Evolutionary conservation across 352 stramenopile species (phyloP), one percentile per base, ranked within the genome.

Genomic region (Plasmopara halstedii): DNA sequence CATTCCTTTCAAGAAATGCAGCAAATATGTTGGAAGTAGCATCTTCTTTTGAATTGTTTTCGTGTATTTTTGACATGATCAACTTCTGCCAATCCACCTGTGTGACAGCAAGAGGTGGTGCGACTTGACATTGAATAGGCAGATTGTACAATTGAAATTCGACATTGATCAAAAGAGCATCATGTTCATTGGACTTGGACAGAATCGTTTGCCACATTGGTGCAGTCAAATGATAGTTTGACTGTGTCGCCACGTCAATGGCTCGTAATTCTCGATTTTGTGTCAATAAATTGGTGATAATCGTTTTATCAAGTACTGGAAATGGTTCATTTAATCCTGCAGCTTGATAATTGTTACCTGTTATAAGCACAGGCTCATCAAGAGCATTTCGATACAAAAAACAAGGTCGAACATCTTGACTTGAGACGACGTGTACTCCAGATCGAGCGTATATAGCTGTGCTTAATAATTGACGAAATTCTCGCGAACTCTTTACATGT

Each of bases 61-160:
- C 32, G 8, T 43, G 25, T 1, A 49, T 47, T 14, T 43, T 47
- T 4, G 49, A 26, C 17, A 80, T 20, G 10, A 82, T 18, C 17
- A 67, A 19, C 26, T 45, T 60, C 35, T 58, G 62, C 76, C 76
- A 86, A 55, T 85, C 73, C 31, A 83, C 68, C 46, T 70, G 58
- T 8, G 57, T 37, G 19, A 88, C 70, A 6, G 72, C 73, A 0
- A 69, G 19, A 0, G 76, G 76, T 8, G 74, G 19, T 22, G 61
- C 55, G 20, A 85, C 67, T 27, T 57, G 36, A 15, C 17, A 19
- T 26, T 67, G 62, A 18, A 67, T 47, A 1, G 61, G 39, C 27
- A 70, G 79, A 38, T 75, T 56, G 13, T 64, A 56, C 41, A 86
- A 18, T 19, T 60, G 62, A 40, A 86, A 85, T 21, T 78, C 55